Conservation (phyloP, 371 early-diverging fungal species). For the Coemansia sp. region DNA sequence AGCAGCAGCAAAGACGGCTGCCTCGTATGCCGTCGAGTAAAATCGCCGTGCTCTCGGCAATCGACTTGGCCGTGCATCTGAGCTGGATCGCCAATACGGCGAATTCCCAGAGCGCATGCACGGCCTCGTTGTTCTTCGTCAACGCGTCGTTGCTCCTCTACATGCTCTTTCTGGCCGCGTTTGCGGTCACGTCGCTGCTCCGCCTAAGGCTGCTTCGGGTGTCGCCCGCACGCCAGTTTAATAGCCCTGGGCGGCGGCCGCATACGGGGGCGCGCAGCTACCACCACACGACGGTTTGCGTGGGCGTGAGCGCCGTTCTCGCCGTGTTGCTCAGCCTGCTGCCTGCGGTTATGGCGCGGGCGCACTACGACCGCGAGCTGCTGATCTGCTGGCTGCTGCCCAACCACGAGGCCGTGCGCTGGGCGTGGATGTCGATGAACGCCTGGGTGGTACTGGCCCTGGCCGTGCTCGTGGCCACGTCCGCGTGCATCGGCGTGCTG, state of each 20-base stretch:
- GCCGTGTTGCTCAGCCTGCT: conserved; percentile 29
- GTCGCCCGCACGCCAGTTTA: neutral
- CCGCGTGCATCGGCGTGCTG: conserved; percentile 28
- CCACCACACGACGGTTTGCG: neutral
- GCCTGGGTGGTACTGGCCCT: conserved; percentile 32
- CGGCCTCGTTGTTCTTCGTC: conserved; percentile 37
- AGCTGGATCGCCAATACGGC: conserved; percentile 40
- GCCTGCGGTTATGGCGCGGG: conserved; percentile 30
- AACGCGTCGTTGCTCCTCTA: conserved; percentile 34
- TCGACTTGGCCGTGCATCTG: conserved; percentile 29
- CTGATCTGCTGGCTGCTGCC: conserved; percentile 27
- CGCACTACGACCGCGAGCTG: conserved; percentile 19
- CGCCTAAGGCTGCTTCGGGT: conserved; percentile 19
- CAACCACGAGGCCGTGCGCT: conserved; percentile 17
- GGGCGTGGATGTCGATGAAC: conserved; percentile 45
- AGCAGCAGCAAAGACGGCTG: conserved; percentile 4
- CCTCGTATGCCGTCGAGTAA: conserved; percentile 38
- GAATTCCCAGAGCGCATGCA: conserved; percentile 6
- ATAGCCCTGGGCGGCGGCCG: neutral
- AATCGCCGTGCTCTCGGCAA: conserved; percentile 33
- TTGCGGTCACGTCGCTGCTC: conserved; percentile 32
- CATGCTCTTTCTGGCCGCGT: conserved; percentile 30
- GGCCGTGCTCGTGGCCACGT: conserved; percentile 23
- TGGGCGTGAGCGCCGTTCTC: neutral
- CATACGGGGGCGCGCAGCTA: neutral